Percentiles rank a stretch among this genome's conserved stretches.
These are phyloP conservation scores for Colletotrichum eremochloae DNA, from an alignment of 2,329 filamentous ascomycete species.

Conservation along the genomic window DNA sequence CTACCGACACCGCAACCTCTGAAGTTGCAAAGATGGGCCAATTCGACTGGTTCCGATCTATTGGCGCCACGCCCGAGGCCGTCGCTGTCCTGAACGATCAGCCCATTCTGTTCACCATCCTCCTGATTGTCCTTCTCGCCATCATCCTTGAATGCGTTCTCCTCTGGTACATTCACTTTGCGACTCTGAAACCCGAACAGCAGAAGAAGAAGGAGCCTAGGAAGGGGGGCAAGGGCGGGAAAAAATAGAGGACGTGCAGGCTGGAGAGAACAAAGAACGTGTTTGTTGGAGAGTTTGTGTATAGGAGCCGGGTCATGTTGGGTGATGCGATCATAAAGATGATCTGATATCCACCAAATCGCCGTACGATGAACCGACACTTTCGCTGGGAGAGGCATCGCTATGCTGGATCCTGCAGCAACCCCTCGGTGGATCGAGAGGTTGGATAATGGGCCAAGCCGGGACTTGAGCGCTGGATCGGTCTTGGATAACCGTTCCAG, in stretches of 20 bases:
- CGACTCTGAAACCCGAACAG: conserved; percentile 72
- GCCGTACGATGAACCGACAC: neutral
- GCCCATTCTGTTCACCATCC: conserved; percentile 69
- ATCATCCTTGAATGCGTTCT: conserved; percentile 61
- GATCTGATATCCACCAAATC: neutral
- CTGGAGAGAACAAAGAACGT: neutral
- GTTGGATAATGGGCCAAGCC: conserved; percentile 26
- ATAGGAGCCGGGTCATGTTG: neutral
- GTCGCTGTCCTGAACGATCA: conserved; percentile 73
- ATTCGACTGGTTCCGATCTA: conserved; percentile 68
- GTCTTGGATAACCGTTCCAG: neutral
- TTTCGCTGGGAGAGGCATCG: neutral
- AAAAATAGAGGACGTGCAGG: conserved; percentile 38
- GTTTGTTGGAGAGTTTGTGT: neutral
- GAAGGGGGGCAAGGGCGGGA: conserved; percentile 51
- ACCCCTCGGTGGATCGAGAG: neutral
- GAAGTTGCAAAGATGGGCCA: conserved; percentile 57
- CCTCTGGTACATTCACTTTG: conserved; percentile 71
- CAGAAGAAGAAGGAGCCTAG: conserved; percentile 65
- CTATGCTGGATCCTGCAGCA: neutral
- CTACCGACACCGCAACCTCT: neutral
- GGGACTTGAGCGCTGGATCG: neutral
- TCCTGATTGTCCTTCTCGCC: conserved; percentile 66
- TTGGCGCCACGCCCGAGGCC: conserved; percentile 70
- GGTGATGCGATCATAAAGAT: neutral